These are phyloP conservation scores for Fusarium sambucinum DNA, from an alignment of 2,329 filamentous ascomycete species.

Conservation along the genomic window DNA sequence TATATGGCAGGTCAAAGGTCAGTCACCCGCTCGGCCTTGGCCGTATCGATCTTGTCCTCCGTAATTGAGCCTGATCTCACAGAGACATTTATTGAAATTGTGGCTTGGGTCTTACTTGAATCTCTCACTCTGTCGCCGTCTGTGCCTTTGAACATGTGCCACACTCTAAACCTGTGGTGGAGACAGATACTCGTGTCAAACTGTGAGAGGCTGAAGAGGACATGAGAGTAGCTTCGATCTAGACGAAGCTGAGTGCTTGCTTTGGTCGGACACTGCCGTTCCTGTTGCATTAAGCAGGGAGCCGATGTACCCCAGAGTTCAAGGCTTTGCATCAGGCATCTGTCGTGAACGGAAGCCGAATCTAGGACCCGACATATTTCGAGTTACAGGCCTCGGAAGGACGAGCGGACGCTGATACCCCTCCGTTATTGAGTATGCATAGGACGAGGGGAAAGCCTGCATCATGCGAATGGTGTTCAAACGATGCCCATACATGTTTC, in stretches of 20 bases:
- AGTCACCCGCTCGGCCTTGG: conserved; percentile 1
- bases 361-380: conserved; percentile 24
- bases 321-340: background rate
- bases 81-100: conserved; percentile 19
- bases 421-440: conserved; percentile 14
- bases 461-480: conserved; percentile 15
- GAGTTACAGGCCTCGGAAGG: conserved; percentile 13
- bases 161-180: conserved; percentile 37
- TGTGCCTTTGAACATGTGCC: conserved; percentile 41
- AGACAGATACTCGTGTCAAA: conserved; percentile 49
- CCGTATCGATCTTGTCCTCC: conserved; percentile 18
- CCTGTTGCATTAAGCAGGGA: conserved; percentile 17
- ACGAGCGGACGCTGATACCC: conserved; percentile 26
- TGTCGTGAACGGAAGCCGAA: conserved; percentile 33
- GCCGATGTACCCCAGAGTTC: conserved; percentile 22
- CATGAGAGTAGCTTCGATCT: conserved; percentile 37
- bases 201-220: conserved; percentile 50
- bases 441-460: conserved; percentile 15
- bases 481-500: conserved; percentile 16
- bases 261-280: conserved; percentile 3
- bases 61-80: conserved; percentile 11
- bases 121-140: background rate
- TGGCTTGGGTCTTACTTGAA: conserved; percentile 29
- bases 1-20: background rate
- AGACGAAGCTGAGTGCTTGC: conserved; percentile 20